Conservation (phyloP, 2,329 filamentous ascomycete species). For the Alternaria brassicicola region DNA sequence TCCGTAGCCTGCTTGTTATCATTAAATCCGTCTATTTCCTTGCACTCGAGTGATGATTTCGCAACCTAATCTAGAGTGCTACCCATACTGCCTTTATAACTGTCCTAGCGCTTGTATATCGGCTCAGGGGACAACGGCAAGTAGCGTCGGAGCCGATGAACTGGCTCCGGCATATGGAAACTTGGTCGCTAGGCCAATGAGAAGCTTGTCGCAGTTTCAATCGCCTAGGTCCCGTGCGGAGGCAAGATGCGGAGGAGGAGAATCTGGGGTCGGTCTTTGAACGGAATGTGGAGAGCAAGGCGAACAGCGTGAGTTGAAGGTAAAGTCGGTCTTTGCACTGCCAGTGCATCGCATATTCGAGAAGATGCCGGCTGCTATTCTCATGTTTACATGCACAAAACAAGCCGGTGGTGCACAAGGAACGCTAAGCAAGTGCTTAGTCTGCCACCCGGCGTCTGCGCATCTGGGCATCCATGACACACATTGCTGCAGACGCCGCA, state of each 20-base stretch:
- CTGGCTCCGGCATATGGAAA: slow-evolving; percentile 4
- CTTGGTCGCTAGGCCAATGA: not conserved
- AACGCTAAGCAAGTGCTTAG: slow-evolving; percentile 2
- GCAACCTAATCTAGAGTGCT: not conserved
- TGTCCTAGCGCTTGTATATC: not conserved
- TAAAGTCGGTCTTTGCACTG: slow-evolving; percentile 14
- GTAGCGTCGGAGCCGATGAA: not conserved
- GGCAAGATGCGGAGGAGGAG: slow-evolving; percentile 6
- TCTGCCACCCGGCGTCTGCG: not conserved
- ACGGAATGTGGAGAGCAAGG: slow-evolving; percentile 1
- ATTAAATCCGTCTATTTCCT: not conserved
- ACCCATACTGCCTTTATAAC: not conserved
- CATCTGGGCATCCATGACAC: not conserved
- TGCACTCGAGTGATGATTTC: not conserved
- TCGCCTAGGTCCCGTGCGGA: slow-evolving; percentile 2
- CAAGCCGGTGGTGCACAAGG: not conserved
- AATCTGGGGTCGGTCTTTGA: slow-evolving; percentile 34
- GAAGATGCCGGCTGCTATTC: not conserved
- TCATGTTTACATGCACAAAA: slow-evolving; percentile 4
- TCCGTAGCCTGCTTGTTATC: not conserved
- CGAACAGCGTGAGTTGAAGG: not conserved
- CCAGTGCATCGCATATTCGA: not conserved
- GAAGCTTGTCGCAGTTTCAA: not conserved
- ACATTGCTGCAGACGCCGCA: not conserved
- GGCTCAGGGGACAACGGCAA: not conserved